Evolutionary conservation across 2,329 filamentous ascomycete genomes (phyloP).

Genomic region (Alternaria sp.): DNA sequence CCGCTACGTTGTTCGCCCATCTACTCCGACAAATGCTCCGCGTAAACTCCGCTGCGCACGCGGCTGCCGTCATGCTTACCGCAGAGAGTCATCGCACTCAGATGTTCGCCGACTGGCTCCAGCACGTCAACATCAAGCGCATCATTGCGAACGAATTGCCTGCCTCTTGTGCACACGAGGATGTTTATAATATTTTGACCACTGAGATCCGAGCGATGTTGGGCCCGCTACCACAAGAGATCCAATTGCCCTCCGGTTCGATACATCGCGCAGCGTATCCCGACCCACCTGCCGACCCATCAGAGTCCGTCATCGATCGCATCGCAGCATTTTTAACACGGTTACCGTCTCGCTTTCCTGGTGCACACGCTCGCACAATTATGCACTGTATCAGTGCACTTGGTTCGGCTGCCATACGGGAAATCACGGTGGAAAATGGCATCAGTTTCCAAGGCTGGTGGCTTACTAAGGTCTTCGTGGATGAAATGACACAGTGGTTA

Average conservation of each 20-base stretch:
- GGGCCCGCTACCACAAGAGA: constrained; percentile 71
- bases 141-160: constrained; percentile 66
- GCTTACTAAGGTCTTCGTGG: constrained; percentile 94
- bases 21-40: constrained; percentile 86
- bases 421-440: constrained; percentile 79
- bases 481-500: constrained; percentile 91
- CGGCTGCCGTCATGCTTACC: constrained; percentile 89
- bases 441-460: constrained; percentile 90
- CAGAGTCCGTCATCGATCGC: constrained; percentile 72
- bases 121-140: constrained; percentile 64
- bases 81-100: constrained; percentile 88
- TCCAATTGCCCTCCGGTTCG: constrained; percentile 69
- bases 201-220: constrained; percentile 74
- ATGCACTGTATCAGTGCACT: constrained; percentile 79
- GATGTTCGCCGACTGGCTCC: constrained; percentile 94
- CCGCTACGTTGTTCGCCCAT: constrained; percentile 86
- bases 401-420: constrained; percentile 78
- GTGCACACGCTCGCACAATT: constrained; percentile 75
- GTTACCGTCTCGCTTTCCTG: constrained; percentile 75
- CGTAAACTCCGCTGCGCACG: constrained; percentile 92
- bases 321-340: constrained; percentile 77
- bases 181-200: constrained; percentile 64
- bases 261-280: constrained; percentile 43
- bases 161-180: constrained; percentile 60
- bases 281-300: constrained; percentile 38